Evolutionary conservation across 371 early-diverging fungal species (phyloP).

Genomic region (Parasitella parasitica): DNA sequence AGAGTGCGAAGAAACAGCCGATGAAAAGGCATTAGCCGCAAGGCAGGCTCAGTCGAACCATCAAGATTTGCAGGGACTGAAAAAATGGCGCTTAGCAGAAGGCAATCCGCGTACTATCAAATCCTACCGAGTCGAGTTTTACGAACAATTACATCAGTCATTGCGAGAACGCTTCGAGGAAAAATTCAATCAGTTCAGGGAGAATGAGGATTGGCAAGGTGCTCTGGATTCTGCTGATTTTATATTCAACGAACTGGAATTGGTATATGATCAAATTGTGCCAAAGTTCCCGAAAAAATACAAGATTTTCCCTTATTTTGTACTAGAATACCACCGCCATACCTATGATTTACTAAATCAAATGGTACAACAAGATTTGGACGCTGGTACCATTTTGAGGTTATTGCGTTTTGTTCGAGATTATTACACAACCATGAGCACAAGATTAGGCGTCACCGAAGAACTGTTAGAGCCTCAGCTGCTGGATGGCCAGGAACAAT

Average conservation of each 20-base stretch:
- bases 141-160: slow-evolving; percentile 72
- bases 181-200: slow-evolving; percentile 50
- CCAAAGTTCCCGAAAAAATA: slow-evolving; percentile 89
- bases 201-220: slow-evolving; percentile 52
- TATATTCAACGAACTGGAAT: slow-evolving; percentile 84
- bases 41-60: slow-evolving; percentile 56
- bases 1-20: slow-evolving; percentile 86
- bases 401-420: slow-evolving; percentile 89
- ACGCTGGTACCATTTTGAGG: slow-evolving; percentile 76
- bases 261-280: slow-evolving; percentile 84
- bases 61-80: slow-evolving; percentile 53
- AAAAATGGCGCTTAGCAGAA: slow-evolving; percentile 57
- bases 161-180: slow-evolving; percentile 62
- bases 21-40: slow-evolving; percentile 71
- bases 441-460: slow-evolving; percentile 83
- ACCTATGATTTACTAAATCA: slow-evolving; percentile 77
- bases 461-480: slow-evolving; percentile 89
- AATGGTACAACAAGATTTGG: slow-evolving; percentile 73
- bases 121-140: slow-evolving; percentile 74
- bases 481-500: slow-evolving; percentile 90
- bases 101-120: slow-evolving; percentile 68
- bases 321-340: slow-evolving; percentile 90
- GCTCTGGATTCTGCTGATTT: slow-evolving; percentile 71
- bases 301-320: slow-evolving; percentile 89
- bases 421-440: slow-evolving; percentile 87